Evolutionary conservation across 2,329 filamentous ascomycete species (phyloP).

Genomic region (Fonsecaea pugnacius): DNA sequence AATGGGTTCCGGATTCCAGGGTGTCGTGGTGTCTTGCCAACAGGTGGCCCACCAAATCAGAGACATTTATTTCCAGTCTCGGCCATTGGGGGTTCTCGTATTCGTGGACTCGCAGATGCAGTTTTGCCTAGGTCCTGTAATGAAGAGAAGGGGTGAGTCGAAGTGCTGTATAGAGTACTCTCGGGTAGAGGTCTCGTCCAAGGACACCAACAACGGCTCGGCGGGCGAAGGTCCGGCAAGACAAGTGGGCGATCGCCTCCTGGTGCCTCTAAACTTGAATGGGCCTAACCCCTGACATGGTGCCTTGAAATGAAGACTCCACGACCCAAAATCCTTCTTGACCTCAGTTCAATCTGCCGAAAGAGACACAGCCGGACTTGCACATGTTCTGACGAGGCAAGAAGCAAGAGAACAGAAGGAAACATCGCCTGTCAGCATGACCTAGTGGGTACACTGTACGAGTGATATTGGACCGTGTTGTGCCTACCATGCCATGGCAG

Average conservation of each 20-base stretch:
- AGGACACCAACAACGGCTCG: not conserved
- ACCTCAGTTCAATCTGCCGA: not conserved
- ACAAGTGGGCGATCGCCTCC: not conserved
- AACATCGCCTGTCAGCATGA: not conserved
- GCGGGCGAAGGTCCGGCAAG: not conserved
- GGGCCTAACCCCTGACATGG: not conserved
- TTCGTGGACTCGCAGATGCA: not conserved
- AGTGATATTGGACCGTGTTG: not conserved
- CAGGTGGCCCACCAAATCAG: not conserved
- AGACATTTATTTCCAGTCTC: slow-evolving; percentile 13
- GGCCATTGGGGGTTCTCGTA: not conserved
- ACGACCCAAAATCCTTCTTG: not conserved
- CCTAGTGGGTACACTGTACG: not conserved
- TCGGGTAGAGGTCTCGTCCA: not conserved
- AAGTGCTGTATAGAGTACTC: not conserved
- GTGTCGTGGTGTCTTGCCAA: not conserved
- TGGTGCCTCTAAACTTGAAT: not conserved
- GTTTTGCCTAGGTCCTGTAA: not conserved
- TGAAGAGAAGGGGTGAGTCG: not conserved
- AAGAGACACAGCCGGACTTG: not conserved
- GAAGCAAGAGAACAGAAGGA: not conserved
- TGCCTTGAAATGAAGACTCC: not conserved
- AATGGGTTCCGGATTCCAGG: slow-evolving; percentile 3
- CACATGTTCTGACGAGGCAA: not conserved
- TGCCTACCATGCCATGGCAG: slow-evolving; percentile 6